Evolutionary conservation across 768 basidiomycete species (phyloP).

Genomic region (Scleroderma bovista): DNA sequence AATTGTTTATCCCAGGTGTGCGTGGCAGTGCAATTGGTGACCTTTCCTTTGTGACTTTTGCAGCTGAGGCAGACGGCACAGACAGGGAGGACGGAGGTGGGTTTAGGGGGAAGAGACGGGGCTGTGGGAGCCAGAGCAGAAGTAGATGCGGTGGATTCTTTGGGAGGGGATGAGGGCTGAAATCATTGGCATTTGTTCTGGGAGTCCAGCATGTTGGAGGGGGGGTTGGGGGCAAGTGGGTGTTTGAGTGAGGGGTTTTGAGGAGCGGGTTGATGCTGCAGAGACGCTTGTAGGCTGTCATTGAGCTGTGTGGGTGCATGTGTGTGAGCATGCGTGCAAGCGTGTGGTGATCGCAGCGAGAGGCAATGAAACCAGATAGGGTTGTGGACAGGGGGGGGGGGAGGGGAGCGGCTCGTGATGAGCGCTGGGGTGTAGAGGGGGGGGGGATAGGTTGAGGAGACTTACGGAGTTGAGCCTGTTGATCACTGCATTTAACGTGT

Average conservation of each 20-base stretch:
- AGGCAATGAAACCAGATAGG: too few relatives aligned
- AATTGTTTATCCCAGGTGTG: not conserved
- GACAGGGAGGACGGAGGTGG: not conserved
- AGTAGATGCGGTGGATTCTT: too few relatives aligned
- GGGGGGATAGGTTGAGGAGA: too few relatives aligned
- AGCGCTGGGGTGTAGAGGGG: too few relatives aligned
- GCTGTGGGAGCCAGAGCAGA: too few relatives aligned
- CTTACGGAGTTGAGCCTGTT: not conserved
- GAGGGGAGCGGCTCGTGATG: not conserved
- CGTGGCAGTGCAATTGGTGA: not conserved
- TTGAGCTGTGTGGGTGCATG: too few relatives aligned
- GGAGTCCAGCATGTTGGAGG: not conserved
- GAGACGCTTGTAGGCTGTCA: too few relatives aligned
- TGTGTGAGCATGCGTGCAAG: too few relatives aligned
- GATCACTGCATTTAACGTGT: not conserved
- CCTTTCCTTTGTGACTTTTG: not conserved
- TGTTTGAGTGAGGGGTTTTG: not conserved
- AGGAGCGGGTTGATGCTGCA: too few relatives aligned
- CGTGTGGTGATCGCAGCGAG: too few relatives aligned
- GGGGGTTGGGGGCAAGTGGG: not conserved
- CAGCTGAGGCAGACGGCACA: not conserved
- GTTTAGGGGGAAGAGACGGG: too few relatives aligned
- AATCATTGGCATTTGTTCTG: not conserved
- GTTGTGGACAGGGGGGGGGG: not conserved
- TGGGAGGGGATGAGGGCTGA: too few relatives aligned